Conservation (phyloP, 108 stramenopile genomes). For the Nitzschia sp. region DNA sequence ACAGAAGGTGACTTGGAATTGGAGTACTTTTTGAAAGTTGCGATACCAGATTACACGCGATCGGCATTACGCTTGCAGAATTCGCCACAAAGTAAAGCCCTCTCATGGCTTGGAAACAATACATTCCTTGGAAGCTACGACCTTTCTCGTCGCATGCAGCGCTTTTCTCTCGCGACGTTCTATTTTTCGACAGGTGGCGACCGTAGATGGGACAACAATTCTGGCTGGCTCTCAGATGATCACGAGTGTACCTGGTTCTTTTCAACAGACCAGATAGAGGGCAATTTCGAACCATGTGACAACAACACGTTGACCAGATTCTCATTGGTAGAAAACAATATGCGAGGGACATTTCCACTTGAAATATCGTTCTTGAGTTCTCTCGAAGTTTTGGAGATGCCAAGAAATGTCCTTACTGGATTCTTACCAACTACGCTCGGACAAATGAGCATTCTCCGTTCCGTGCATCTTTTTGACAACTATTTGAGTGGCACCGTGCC, state of each 20-base stretch:
- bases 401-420: conserved; percentile 43
- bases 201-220: neutral
- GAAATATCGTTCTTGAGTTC: conserved; percentile 18
- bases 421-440: conserved; percentile 44
- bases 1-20: neutral
- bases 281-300: neutral
- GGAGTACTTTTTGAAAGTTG: conserved; percentile 14
- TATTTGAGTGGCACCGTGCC: conserved; percentile 18
- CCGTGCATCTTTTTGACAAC: conserved; percentile 20
- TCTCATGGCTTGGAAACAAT: conserved; percentile 18
- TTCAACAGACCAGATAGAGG: neutral
- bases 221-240: conserved; percentile 7
- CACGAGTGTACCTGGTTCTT: conserved; percentile 30
- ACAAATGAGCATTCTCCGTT: conserved; percentile 10
- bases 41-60: conserved; percentile 17
- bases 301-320: conserved; percentile 4
- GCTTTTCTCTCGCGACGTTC: conserved; percentile 30
- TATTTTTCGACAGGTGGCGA: conserved; percentile 19
- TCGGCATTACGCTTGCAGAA: neutral
- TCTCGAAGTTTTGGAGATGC: conserved; percentile 13
- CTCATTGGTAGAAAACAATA: conserved; percentile 6
- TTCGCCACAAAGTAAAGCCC: conserved; percentile 33
- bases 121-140: conserved; percentile 7
- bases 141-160: conserved; percentile 14
- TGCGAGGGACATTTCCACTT: conserved; percentile 26